These are phyloP conservation scores for Arthrobotrys megalospora DNA, from an alignment of 2,329 filamentous ascomycete species.

Conservation along the genomic window DNA sequence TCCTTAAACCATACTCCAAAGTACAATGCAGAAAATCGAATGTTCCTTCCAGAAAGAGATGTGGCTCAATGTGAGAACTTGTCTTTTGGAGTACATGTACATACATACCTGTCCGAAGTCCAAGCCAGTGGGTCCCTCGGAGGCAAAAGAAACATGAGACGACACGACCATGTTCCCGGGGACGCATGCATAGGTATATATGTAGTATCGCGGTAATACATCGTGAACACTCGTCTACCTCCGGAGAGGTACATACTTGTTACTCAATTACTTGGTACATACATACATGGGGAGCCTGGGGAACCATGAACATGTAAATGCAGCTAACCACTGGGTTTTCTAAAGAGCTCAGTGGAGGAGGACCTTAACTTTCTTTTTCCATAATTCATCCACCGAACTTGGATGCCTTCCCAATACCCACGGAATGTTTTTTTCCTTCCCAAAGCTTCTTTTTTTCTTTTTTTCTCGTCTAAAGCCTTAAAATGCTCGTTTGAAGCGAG, in stretches of 20 bases:
- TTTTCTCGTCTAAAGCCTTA: slow-evolving; percentile 49
- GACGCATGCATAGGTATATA: slow-evolving; percentile 1
- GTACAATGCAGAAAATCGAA: neutral
- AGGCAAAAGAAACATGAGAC: slow-evolving; percentile 15
- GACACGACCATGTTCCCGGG: neutral
- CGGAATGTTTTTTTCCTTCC: slow-evolving; percentile 19
- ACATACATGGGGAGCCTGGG: slow-evolving; percentile 35
- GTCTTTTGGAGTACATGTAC: neutral
- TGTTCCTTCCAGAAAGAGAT: slow-evolving; percentile 21
- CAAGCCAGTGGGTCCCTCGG: slow-evolving; percentile 1
- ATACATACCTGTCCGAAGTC: too few relatives aligned
- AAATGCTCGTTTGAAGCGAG: slow-evolving; percentile 55
- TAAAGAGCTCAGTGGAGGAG: slow-evolving; percentile 33
- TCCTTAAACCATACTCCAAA: neutral
- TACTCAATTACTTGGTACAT: slow-evolving; percentile 11
- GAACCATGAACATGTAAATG: slow-evolving; percentile 13
- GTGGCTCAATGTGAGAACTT: slow-evolving; percentile 4
- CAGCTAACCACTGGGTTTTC: slow-evolving; percentile 15
- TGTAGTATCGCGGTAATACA: neutral
- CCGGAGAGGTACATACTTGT: too few relatives aligned
- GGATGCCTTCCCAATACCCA: slow-evolving; percentile 6
- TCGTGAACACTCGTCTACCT: neutral
- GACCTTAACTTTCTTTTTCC: neutral
- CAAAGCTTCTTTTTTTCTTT: slow-evolving; percentile 36
- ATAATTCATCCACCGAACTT: neutral